These are phyloP conservation scores for Calendula officinalis DNA, from an alignment of 129 eudicot genomes.

Conservation along the genomic window DNA sequence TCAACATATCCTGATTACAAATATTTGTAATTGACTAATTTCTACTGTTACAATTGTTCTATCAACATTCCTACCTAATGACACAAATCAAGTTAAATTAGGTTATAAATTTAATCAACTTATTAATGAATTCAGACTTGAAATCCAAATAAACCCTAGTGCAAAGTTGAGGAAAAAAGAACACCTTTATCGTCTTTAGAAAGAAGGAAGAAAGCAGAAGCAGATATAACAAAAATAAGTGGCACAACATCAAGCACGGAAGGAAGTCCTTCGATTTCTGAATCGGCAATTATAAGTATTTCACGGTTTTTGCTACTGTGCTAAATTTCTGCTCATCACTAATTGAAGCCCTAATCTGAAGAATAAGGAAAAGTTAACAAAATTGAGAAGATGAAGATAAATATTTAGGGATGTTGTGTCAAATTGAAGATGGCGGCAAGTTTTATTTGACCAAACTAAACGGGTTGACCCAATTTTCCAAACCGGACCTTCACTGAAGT, in stretches of 20 bases:
- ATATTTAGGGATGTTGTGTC: no score
- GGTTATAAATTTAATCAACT: constrained; percentile 1
- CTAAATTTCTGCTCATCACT: no score
- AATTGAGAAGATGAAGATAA: no score
- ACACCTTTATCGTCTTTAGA: constrained; percentile 45
- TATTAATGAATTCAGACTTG: no score
- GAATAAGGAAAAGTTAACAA: no score
- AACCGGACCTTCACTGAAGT: constrained; percentile 17
- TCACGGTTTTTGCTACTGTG: constrained; percentile 39
- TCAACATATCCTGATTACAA: background rate
- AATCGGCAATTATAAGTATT: constrained; percentile 40
- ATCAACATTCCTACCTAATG: constrained; percentile 5
- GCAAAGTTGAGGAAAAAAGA: background rate
- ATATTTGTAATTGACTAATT: background rate
- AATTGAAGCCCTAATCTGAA: no score
- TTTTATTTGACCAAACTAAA: no score
- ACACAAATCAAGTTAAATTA: constrained; percentile 15
- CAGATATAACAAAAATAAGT: constrained; percentile 39
- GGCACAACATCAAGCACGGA: constrained; percentile 38
- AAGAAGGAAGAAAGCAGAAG: constrained; percentile 50
- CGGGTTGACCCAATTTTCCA: background rate
- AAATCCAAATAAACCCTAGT: background rate
- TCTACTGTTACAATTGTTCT: background rate
- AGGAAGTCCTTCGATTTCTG: constrained; percentile 50
- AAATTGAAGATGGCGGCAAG: no score